Conservation (phyloP, 768 basidiomycete genomes). For the Sarcodon sp. region DNA sequence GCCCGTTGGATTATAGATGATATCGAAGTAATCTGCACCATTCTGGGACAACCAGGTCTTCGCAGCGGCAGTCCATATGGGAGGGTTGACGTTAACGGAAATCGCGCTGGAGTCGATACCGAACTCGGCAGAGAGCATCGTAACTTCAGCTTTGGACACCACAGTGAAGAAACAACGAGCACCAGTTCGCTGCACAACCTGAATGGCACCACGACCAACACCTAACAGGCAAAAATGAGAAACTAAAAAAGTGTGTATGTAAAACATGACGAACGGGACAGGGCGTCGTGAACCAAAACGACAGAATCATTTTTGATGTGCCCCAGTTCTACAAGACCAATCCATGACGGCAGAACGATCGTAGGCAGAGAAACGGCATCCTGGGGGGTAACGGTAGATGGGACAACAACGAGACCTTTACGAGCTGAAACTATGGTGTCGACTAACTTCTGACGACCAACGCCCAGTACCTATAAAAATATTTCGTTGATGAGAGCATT, state of each 20-base stretch:
- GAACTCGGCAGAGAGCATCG: slow-evolving; percentile 5
- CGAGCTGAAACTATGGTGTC: not conserved
- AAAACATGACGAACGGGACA: slow-evolving; percentile 9
- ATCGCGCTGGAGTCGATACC: slow-evolving; percentile 1
- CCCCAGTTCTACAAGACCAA: slow-evolving; percentile 12
- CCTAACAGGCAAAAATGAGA: slow-evolving; percentile 4
- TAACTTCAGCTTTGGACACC: slow-evolving; percentile 6
- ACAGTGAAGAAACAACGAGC: slow-evolving; percentile 14
- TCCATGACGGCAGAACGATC: slow-evolving; percentile 15
- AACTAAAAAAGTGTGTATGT: not conserved
- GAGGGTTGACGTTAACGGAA: not conserved
- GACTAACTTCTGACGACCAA: not conserved
- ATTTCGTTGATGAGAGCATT: not conserved
- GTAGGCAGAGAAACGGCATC: slow-evolving; percentile 13
- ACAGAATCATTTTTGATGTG: slow-evolving; percentile 11
- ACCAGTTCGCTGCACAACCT: slow-evolving; percentile 11
- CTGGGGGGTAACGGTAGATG: slow-evolving; percentile 4
- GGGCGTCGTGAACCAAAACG: slow-evolving; percentile 14
- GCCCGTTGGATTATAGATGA: slow-evolving; percentile 13
- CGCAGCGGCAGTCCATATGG: not conserved
- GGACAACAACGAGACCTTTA: slow-evolving; percentile 5
- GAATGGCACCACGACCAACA: slow-evolving; percentile 14
- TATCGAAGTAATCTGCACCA: slow-evolving; percentile 1
- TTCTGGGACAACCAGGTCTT: slow-evolving; percentile 1
- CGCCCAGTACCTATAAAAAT: slow-evolving; percentile 1